phyloP scores from a whole-genome alignment of 2,329 filamentous ascomycete species.

The Aspergillus transmontanensis region DNA sequence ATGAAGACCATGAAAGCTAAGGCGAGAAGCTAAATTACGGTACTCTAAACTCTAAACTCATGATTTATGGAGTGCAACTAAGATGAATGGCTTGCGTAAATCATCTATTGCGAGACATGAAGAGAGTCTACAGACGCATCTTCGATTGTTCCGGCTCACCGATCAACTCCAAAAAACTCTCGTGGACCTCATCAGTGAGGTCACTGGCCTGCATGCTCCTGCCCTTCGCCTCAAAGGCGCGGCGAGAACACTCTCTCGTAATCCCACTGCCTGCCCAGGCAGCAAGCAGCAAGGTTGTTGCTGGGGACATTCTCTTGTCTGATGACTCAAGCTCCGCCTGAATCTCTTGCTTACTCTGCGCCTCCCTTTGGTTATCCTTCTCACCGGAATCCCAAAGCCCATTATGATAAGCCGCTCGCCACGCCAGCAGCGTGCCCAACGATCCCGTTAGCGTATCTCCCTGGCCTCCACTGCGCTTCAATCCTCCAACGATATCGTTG shows the following conservation, averaged over 20 bases:
- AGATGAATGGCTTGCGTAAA: not conserved
- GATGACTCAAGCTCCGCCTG: constrained; percentile 47
- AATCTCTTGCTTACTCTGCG: constrained; percentile 44
- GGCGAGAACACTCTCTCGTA: constrained; percentile 84
- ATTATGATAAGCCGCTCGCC: constrained; percentile 84
- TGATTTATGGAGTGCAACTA: not conserved
- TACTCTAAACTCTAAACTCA: not conserved
- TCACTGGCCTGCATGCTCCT: constrained; percentile 90
- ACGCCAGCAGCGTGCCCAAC: constrained; percentile 84
- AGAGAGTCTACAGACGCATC: constrained; percentile 30
- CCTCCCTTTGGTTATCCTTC: constrained; percentile 33
- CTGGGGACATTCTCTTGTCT: constrained; percentile 57
- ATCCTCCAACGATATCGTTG: constrained; percentile 76
- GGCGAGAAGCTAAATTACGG: not conserved
- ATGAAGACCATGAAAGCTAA: not conserved
- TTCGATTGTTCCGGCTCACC: constrained; percentile 64
- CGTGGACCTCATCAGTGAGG: constrained; percentile 85
- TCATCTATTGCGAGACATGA: not conserved
- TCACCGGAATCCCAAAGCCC: constrained; percentile 67
- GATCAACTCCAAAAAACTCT: constrained; percentile 77
- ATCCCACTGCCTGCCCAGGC: constrained; percentile 86
- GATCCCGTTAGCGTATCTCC: constrained; percentile 92
- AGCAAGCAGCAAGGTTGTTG: constrained; percentile 69
- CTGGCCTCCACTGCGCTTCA: constrained; percentile 91
- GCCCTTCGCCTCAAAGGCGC: constrained; percentile 84